Evolutionary conservation across 2,329 filamentous ascomycete genomes (phyloP), one percentile per base, ranked within the genome.

Genomic region (Tolypocladium nubicola): DNA sequence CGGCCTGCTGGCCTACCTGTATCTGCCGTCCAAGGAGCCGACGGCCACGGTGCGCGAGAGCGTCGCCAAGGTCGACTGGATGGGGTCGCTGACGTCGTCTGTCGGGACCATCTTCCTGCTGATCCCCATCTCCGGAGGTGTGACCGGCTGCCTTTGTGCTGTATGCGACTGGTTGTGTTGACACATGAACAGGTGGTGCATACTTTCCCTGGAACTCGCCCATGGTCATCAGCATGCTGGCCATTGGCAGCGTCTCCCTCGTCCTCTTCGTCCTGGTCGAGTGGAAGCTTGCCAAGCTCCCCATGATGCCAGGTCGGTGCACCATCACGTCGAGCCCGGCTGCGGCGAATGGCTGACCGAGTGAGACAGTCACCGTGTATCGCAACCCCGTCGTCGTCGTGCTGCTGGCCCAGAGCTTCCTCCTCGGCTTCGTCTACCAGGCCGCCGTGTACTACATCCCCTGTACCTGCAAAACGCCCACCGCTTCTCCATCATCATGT

Each of bases 211-310:
- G 89, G 89, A 72, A 72, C 52, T 90, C 86, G 0, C 77, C 84
- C 1, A 84, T 81, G 1, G 85, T 90, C 13, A 78, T 93, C 61
- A 89, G 86, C 63, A 76, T 93, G 16, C 77, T 92, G 59, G 73
- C 89, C 23, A 88, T 90, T 60, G 88, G 89, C 4, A 66, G 80
- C 9, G 57, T 87, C 13, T 77, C 79, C 6, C 75, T 85, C 54
- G 76, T 64, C 4, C 59, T 88, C 19, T 93, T 94, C 70, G 73
- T 86, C 59, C 54, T 89, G 5, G 81, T 85, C 61, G 89, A 95
- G 71, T 84, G 81, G 74, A 85, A 84, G 62, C 64, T 88, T 33
- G 87, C 89, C 35, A 81, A 78, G 40, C 89, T 88, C 60, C 90
- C 90, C 0, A 78, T 94, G 57, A 89, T 94, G 70, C 89, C 89